These are phyloP conservation scores for Boletus rubescentipes DNA, from an alignment of 768 basidiomycete genomes.

Conservation along the genomic window DNA sequence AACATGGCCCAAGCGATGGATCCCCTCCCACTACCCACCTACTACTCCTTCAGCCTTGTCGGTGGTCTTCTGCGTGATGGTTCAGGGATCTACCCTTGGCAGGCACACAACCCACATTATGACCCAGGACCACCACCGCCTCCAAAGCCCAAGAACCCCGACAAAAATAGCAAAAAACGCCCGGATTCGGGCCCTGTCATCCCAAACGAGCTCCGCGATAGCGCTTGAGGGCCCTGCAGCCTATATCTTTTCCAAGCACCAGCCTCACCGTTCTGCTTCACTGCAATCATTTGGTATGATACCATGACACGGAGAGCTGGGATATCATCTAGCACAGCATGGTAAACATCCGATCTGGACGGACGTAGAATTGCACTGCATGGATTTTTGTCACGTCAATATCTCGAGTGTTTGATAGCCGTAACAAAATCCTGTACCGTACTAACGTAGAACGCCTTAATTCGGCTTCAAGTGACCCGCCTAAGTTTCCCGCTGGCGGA, in stretches of 20 bases:
- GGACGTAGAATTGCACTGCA: neutral
- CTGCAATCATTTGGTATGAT: neutral
- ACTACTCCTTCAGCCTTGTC: constrained; percentile 58
- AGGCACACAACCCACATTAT: constrained; percentile 60
- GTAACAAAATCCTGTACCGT: neutral
- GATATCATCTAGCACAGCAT: neutral
- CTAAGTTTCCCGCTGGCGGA: too few species aligned
- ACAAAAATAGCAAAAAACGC: constrained; percentile 2
- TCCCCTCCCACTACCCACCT: constrained; percentile 34
- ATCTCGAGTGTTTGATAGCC: neutral
- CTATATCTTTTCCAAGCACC: neutral
- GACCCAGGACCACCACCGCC: constrained; percentile 70
- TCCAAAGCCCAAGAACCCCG: constrained; percentile 34
- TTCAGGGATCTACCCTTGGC: constrained; percentile 42
- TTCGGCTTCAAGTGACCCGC: too few species aligned
- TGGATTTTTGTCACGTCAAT: neutral
- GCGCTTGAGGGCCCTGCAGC: neutral
- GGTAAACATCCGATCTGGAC: neutral
- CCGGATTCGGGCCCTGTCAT: neutral
- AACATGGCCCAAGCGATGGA: constrained; percentile 41
- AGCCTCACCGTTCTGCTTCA: neutral
- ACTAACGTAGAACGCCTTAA: neutral
- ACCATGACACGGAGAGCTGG: neutral
- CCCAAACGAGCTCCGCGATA: neutral
- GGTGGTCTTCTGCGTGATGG: constrained; percentile 47